Conservation (phyloP, 2,329 filamentous ascomycete species). For the Gremmenia infestans region DNA sequence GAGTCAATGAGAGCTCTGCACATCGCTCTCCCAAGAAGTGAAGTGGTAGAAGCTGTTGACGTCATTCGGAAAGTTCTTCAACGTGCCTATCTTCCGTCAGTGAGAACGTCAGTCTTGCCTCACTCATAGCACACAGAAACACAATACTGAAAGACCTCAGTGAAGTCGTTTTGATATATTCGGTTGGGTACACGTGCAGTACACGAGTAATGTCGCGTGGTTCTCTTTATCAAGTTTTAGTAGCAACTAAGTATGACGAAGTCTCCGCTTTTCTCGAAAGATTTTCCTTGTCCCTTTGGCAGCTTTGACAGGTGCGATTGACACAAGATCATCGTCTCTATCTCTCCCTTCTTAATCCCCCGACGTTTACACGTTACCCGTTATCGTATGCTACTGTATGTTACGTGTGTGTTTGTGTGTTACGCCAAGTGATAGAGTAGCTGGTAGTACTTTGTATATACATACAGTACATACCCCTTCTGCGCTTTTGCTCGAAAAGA, state of each 20-base stretch:
- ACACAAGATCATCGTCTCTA: conserved; percentile 11
- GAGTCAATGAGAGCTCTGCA: no score
- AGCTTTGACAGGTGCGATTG: conserved; percentile 18
- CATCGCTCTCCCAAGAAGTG: no score
- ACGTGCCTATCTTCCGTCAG: no score
- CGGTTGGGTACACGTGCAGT: no score
- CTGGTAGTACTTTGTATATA: neutral
- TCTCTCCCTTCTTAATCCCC: neutral
- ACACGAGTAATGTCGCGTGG: no score
- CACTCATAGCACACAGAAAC: no score
- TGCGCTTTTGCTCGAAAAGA: neutral
- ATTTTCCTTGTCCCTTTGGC: conserved; percentile 14
- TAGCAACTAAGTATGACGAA: neutral
- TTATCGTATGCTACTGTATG: conserved; percentile 6
- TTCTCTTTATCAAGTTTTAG: no score
- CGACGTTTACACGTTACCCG: conserved; percentile 20
- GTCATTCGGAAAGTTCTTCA: no score
- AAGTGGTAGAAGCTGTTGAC: no score
- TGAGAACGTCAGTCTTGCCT: no score
- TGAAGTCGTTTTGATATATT: no score
- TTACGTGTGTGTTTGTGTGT: conserved; percentile 5
- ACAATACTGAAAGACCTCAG: no score
- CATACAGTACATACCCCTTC: neutral
- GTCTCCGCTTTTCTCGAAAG: conserved; percentile 7
- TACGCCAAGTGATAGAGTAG: neutral